These are phyloP conservation scores for Psilocybe subaeruginosa DNA, from an alignment of 768 basidiomycete genomes.

Conservation along the genomic window DNA sequence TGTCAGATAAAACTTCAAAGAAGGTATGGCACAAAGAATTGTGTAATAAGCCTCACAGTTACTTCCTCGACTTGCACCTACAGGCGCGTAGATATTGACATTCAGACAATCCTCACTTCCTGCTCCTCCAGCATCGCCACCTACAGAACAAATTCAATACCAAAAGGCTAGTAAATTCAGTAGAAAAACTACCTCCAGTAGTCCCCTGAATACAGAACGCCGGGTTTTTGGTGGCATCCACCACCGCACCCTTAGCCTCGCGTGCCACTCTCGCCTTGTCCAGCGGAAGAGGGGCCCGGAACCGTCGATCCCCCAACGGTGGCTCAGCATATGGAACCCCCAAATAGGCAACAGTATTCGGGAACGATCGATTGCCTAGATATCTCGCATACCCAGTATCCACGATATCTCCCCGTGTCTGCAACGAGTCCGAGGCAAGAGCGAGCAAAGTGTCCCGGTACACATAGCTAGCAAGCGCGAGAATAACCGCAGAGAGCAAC, in stretches of 20 bases:
- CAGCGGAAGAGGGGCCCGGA: constrained; percentile 54
- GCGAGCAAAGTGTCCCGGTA: constrained; percentile 16
- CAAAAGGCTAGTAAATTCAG: neutral
- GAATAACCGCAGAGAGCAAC: constrained; percentile 17
- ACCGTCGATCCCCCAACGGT: constrained; percentile 53
- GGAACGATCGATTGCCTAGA: constrained; percentile 51
- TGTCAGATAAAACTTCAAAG: neutral
- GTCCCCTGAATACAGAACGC: constrained; percentile 64
- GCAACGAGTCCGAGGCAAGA: constrained; percentile 7
- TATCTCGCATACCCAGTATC: constrained; percentile 65
- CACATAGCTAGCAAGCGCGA: constrained; percentile 17
- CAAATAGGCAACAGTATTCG: constrained; percentile 59
- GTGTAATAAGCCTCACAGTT: constrained; percentile 40
- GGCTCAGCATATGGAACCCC: constrained; percentile 65
- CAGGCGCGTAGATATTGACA: constrained; percentile 65
- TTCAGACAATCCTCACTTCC: constrained; percentile 72
- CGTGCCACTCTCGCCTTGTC: constrained; percentile 45
- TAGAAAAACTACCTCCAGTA: constrained; percentile 40
- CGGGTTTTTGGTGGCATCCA: constrained; percentile 59
- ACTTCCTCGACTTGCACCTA: constrained; percentile 45
- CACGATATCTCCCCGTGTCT: constrained; percentile 33
- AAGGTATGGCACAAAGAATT: neutral
- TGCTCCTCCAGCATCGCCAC: constrained; percentile 60
- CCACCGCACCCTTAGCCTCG: constrained; percentile 36
- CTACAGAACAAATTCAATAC: constrained; percentile 26